A percentile compares a stretch with the other conserved stretches of the same genome.
phyloP scores from a whole-genome alignment of 805 yeast species.

The Blastobotrys muscicola region DNA sequence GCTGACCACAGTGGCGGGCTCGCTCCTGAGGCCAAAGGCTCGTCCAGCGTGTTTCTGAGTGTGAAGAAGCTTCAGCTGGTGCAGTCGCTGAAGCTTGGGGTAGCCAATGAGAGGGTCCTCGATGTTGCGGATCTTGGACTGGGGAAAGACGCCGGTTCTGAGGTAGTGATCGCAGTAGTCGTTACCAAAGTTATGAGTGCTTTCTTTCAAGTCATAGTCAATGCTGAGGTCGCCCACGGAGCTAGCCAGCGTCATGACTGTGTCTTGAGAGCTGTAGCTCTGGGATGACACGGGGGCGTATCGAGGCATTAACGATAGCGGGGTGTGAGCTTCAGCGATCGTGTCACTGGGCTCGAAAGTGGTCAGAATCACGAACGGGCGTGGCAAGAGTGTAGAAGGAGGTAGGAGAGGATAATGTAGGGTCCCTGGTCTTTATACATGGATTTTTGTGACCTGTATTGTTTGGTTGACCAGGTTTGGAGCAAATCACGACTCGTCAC shows the following conservation, averaged over 20 bases:
- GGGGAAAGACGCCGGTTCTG: slow-evolving; percentile 55
- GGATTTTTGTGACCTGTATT: too few relatives aligned
- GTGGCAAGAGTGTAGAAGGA: too few relatives aligned
- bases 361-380: too few relatives aligned
- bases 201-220: background rate
- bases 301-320: too few relatives aligned
- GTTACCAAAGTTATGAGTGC: slow-evolving; percentile 39
- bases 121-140: slow-evolving; percentile 53
- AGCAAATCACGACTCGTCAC: too few relatives aligned
- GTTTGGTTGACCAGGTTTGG: too few relatives aligned
- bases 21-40: slow-evolving; percentile 58
- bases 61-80: slow-evolving; percentile 55
- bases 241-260: background rate
- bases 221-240: background rate
- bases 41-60: slow-evolving; percentile 41
- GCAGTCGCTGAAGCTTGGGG: slow-evolving; percentile 67
- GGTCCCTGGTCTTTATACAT: too few relatives aligned
- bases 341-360: too few relatives aligned
- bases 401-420: too few relatives aligned
- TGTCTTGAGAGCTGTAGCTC: too few relatives aligned
- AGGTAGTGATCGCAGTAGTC: slow-evolving; percentile 67
- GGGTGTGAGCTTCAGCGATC: too few relatives aligned
- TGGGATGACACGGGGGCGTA: too few relatives aligned
- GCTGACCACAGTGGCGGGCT: slow-evolving; percentile 40
- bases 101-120: slow-evolving; percentile 69